Evolutionary conservation across 441 rosid genomes (phyloP), one percentile per base, ranked within the genome.

Genomic region (Heliophila coronopifolia): DNA sequence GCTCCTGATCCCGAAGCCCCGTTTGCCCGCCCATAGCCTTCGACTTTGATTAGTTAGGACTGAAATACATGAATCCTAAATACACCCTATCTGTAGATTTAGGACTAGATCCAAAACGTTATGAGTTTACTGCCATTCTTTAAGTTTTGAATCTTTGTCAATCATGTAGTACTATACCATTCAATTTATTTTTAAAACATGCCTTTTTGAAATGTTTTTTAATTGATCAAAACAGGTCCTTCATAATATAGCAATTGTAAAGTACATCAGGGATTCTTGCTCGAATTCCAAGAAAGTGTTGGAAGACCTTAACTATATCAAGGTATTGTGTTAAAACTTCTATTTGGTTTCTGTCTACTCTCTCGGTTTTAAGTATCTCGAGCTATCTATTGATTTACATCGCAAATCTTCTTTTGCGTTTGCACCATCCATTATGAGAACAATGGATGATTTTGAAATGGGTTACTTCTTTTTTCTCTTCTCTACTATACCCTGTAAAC

Each of bases 221-320:
- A 24, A 61, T 27, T 37, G 33, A 55, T 59, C 18, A 10, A 14
- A n/a, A 58, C 73, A 94, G 99, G 74, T 94, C 68, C 81, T 79
- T 63, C 99, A 90, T 72, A 94, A 94, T 58, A 90, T 84, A 68
- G 90, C 98, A 35, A 77, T 94, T 50, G 79, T 75, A 6, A 94
- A 86, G 54, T 84, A 70, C 69, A 76, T 83, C 63, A 70, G 72
- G 34, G 79, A 83, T 58, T 82, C 78, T 60, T 84, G 89, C 69
- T 76, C 88, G 41, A 78, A 78, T 65, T 80, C 90, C 23, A 80
- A 66, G 79, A 84, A 74, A 73, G 66, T 94, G 66, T 70, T 94
- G 41, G 79, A 79, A 63, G 77, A 62, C 9, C 95, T 90, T 43
- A 78, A 72, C 60, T 53, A 25, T 63, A 75, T 84, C 58, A 81